Percentiles rank a stretch among this genome's conserved stretches.
Evolutionary conservation across 352 stramenopile species (phyloP).

Genomic region (Phytophthora chlamydospora): DNA sequence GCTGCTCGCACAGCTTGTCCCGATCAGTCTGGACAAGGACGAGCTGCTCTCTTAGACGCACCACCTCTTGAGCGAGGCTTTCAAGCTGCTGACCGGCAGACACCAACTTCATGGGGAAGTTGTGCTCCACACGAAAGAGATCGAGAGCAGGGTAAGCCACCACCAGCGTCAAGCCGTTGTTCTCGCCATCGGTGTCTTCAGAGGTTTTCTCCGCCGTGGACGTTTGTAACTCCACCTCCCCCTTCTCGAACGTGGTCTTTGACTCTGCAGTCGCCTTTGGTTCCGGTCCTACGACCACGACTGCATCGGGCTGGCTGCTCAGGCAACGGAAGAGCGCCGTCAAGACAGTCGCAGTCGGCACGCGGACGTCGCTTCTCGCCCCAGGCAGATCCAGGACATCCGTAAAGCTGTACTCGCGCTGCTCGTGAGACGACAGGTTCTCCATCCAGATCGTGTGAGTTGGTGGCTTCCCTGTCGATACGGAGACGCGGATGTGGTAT

Average conservation of each 20-base stretch:
- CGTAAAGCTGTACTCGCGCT: slow-evolving; percentile 34
- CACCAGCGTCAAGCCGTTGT: slow-evolving; percentile 26
- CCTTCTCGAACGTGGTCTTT: slow-evolving; percentile 34
- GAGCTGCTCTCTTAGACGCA: slow-evolving; percentile 19
- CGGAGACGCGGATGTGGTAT: slow-evolving; percentile 38
- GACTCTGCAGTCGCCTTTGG: slow-evolving; percentile 22
- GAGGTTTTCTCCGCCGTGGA: slow-evolving; percentile 24
- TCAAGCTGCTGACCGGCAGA: slow-evolving; percentile 11
- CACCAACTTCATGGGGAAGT: slow-evolving; percentile 41
- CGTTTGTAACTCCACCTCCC: slow-evolving; percentile 36
- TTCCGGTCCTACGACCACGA: slow-evolving; percentile 26
- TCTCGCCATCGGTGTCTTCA: slow-evolving; percentile 1
- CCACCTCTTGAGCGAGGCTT: slow-evolving; percentile 24
- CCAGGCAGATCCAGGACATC: slow-evolving; percentile 36
- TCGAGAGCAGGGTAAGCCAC: slow-evolving; percentile 48
- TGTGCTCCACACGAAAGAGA: slow-evolving; percentile 40
- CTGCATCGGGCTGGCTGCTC: slow-evolving; percentile 20
- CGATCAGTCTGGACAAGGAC: slow-evolving; percentile 13
- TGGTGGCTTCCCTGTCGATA: slow-evolving; percentile 24
- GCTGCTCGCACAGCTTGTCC: slow-evolving; percentile 30
- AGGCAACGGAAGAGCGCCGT: slow-evolving; percentile 41
- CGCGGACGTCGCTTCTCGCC: slow-evolving; percentile 12
- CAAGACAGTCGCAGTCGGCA: slow-evolving; percentile 36
- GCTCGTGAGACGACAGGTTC: slow-evolving; percentile 32
- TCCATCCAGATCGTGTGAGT: slow-evolving; percentile 39